A percentile compares a stretch with the other conserved stretches of the same genome.
These are phyloP conservation scores for Cyberlindnera euphorbiae DNA, from an alignment of 805 yeast species.

Conservation along the genomic window DNA sequence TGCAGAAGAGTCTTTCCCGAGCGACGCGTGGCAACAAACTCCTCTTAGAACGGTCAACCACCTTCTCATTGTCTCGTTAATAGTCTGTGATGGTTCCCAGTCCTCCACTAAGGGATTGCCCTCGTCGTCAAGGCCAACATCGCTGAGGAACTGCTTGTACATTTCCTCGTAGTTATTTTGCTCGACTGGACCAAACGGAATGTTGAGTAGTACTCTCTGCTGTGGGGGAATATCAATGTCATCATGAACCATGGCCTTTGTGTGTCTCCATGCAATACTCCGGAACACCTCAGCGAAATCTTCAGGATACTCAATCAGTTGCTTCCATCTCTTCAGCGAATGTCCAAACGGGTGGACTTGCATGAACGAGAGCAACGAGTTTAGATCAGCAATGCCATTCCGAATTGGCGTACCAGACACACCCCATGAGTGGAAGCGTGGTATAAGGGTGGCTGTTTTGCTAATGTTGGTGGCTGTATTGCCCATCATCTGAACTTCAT, in stretches of 20 bases:
- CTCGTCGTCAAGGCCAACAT: constrained; percentile 45
- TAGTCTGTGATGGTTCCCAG: constrained; percentile 42
- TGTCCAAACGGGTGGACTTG: constrained; percentile 60
- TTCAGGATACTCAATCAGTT: constrained; percentile 6
- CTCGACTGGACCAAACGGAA: constrained; percentile 80
- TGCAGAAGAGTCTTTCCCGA: constrained; percentile 18
- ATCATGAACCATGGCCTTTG: constrained; percentile 73
- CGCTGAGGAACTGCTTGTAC: constrained; percentile 52
- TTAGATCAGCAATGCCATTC: constrained; percentile 59
- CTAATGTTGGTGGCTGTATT: constrained; percentile 71
- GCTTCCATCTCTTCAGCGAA: constrained; percentile 11
- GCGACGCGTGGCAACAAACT: constrained; percentile 76
- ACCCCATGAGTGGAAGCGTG: constrained; percentile 92
- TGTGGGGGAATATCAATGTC: constrained; percentile 82
- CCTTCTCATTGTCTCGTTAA: constrained; percentile 46
- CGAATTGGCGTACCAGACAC: constrained; percentile 93
- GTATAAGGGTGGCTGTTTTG: constrained; percentile 70
- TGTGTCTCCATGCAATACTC: constrained; percentile 64
- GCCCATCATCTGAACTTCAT: constrained; percentile 93
- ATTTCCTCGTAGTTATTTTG: constrained; percentile 72
- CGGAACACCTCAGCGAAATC: constrained; percentile 52
- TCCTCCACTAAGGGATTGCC: constrained; percentile 44
- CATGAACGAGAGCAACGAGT: constrained; percentile 65
- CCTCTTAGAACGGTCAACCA: constrained; percentile 74
- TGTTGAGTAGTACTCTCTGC: constrained; percentile 57